phyloP scores from a whole-genome alignment of 2,329 filamentous ascomycete species.

The Calonectria naviculata region DNA sequence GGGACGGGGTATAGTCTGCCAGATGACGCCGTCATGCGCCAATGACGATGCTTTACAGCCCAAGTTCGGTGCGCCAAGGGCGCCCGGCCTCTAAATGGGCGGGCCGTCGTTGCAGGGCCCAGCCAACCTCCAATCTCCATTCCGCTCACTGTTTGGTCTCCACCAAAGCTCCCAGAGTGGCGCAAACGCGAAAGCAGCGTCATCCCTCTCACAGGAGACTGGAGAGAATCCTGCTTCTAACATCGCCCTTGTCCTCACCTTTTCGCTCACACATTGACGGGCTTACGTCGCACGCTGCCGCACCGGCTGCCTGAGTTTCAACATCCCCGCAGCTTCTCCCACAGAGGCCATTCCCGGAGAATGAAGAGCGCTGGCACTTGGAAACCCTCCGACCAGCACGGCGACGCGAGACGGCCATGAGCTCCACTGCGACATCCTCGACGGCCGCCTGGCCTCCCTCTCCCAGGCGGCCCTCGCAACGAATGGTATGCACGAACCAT shows the following conservation, averaged over 20 bases:
- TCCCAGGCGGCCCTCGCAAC: conserved; percentile 56
- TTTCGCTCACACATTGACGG: not conserved
- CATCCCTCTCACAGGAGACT: conserved; percentile 1
- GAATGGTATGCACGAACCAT: conserved; percentile 51
- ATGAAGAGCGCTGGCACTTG: conserved; percentile 36
- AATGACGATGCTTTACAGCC: not conserved
- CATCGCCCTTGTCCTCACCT: not conserved
- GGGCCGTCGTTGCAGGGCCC: not conserved
- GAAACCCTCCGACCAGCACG: conserved; percentile 33
- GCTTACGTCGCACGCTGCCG: not conserved
- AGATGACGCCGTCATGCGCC: not conserved
- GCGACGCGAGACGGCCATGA: conserved; percentile 55
- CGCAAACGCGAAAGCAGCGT: conserved; percentile 16
- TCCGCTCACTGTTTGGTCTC: not conserved
- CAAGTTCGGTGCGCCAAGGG: not conserved
- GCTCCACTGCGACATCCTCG: conserved; percentile 45
- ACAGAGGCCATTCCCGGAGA: conserved; percentile 34
- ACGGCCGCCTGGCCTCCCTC: conserved; percentile 54
- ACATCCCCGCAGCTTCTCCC: conserved; percentile 13
- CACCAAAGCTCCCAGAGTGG: conserved; percentile 10
- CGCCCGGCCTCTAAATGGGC: not conserved
- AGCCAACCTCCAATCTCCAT: conserved; percentile 12
- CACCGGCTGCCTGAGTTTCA: not conserved
- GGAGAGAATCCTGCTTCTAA: not conserved
- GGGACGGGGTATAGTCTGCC: not conserved